phyloP scores from a whole-genome alignment of 2,329 filamentous ascomycete genomes.

The Exophiala sideris region DNA sequence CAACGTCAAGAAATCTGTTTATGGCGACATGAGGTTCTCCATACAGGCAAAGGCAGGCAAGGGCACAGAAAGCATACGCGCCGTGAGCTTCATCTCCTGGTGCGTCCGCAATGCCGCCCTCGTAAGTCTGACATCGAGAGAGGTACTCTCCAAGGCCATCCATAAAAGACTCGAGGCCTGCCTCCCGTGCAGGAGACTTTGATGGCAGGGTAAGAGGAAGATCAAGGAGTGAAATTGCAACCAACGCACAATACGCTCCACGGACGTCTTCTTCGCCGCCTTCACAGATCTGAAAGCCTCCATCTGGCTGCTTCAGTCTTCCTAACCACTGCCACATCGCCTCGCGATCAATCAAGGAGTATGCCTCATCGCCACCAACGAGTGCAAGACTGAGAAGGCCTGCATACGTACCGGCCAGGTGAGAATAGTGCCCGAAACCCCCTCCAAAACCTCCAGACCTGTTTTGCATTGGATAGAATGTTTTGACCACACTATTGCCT shows the following conservation, averaged over 20 bases:
- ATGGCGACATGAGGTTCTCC: slow-evolving; percentile 74
- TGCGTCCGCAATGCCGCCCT: slow-evolving; percentile 85
- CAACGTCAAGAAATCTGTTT: slow-evolving; percentile 71
- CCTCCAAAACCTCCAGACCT: slow-evolving; percentile 81
- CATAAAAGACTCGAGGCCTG: slow-evolving; percentile 63
- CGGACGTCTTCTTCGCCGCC: slow-evolving; percentile 91
- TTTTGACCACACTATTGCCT: slow-evolving; percentile 59
- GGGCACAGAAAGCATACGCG: slow-evolving; percentile 90
- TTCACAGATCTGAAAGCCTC: slow-evolving; percentile 82
- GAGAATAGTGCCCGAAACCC: slow-evolving; percentile 84
- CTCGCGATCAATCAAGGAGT: slow-evolving; percentile 73
- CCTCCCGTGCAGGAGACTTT: slow-evolving; percentile 63
- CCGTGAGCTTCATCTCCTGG: slow-evolving; percentile 91
- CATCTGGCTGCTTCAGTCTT: slow-evolving; percentile 77
- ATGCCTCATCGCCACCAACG: slow-evolving; percentile 70
- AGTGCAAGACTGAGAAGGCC: slow-evolving; percentile 73
- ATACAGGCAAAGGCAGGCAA: slow-evolving; percentile 83
- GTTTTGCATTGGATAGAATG: slow-evolving; percentile 80
- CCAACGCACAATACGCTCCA: slow-evolving; percentile 87
- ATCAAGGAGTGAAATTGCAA: slow-evolving; percentile 77
- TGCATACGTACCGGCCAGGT: slow-evolving; percentile 87
- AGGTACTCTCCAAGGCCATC: slow-evolving; percentile 77
- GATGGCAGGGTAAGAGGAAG: slow-evolving; percentile 75
- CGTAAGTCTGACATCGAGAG: slow-evolving; percentile 73
- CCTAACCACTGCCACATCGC: slow-evolving; percentile 91